Percentiles rank a stretch among this genome's conserved stretches.
These are phyloP conservation scores for Populus hybrid DNA, from an alignment of 441 rosid genomes.

Conservation along the genomic window DNA sequence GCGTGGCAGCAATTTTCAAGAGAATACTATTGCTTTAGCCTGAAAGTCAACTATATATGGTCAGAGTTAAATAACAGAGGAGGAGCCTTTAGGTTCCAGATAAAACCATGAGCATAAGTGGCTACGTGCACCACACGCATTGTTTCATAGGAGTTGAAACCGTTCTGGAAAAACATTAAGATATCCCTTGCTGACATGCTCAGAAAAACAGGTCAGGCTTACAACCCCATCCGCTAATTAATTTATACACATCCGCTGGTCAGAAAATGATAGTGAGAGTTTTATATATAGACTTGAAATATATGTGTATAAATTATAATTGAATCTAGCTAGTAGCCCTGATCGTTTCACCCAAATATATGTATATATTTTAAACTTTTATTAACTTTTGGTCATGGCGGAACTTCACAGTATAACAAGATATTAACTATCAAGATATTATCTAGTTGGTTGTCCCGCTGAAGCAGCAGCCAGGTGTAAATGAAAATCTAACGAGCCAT, in stretches of 20 bases:
- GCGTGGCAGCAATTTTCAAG: background rate
- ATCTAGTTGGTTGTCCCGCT: no score
- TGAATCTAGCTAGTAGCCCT: background rate
- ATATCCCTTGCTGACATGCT: background rate
- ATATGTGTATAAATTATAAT: no score
- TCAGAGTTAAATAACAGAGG: background rate
- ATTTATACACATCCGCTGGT: background rate
- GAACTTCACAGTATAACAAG: background rate
- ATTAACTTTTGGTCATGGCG: background rate
- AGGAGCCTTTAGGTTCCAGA: background rate
- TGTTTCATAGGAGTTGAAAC: background rate
- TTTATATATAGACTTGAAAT: no score
- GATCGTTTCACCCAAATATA: background rate
- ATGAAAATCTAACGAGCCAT: background rate
- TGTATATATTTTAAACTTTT: background rate
- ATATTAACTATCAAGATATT: no score
- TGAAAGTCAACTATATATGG: background rate
- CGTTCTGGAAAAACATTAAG: background rate
- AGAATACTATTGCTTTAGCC: conserved; percentile 20
- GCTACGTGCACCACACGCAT: background rate
- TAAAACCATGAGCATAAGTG: background rate
- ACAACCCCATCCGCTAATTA: background rate
- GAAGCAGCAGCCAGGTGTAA: no score
- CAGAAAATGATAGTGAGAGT: background rate
- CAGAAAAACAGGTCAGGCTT: background rate